Conservation (phyloP, 495 filamentous ascomycete species). For the Tuber brumale region DNA sequence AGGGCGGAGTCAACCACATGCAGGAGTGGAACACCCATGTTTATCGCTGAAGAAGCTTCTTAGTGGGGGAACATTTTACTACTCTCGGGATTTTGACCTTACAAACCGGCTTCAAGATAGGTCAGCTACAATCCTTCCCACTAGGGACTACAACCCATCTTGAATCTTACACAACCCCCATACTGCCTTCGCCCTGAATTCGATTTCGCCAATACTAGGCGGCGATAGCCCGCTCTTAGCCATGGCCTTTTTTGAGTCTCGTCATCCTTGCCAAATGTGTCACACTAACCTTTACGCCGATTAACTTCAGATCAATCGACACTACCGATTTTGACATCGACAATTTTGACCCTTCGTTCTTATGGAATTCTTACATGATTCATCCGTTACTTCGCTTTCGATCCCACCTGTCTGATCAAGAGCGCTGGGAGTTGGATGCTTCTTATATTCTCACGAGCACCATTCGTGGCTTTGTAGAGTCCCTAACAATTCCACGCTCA, state of each 20-base stretch:
- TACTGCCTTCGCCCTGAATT: not conserved
- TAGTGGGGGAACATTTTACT: conserved; percentile 94
- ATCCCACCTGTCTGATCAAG: conserved; percentile 63
- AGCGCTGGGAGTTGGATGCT: conserved; percentile 67
- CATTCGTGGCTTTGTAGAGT: conserved; percentile 84
- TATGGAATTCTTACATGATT: conserved; percentile 99
- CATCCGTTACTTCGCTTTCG: conserved; percentile 82
- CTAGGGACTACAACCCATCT: not conserved
- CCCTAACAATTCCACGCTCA: conserved; percentile 66
- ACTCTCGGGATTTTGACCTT: conserved; percentile 92
- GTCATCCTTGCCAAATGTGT: conserved; percentile 6
- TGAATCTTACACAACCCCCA: not conserved
- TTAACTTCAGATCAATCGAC: conserved; percentile 47
- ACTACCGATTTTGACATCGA: conserved; percentile 66
- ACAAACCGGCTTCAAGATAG: conserved; percentile 90
- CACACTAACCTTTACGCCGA: conserved; percentile 1
- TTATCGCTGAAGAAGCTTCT: conserved; percentile 82
- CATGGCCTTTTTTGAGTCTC: not conserved
- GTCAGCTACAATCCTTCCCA: conserved; percentile 47
- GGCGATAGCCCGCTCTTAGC: not conserved
- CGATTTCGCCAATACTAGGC: not conserved
- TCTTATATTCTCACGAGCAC: conserved; percentile 88
- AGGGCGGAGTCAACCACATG: conserved; percentile 57
- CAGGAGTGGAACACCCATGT: conserved; percentile 71
- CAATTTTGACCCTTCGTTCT: conserved; percentile 76